Conservation (phyloP, 2,329 filamentous ascomycete genomes). For the Ophiosphaerella korrae region DNA sequence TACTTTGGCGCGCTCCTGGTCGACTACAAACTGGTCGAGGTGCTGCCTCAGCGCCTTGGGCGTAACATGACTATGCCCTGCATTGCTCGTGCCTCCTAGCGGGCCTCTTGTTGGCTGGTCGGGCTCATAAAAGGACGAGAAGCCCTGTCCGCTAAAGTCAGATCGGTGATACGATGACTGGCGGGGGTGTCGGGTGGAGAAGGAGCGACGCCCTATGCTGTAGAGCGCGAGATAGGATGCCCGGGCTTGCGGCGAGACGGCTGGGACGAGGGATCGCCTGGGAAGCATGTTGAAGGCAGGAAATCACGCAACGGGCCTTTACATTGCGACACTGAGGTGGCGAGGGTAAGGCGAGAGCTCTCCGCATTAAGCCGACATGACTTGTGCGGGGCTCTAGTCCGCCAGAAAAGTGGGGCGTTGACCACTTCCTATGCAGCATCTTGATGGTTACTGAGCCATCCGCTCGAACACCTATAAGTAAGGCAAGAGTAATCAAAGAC, state of each 20-base stretch:
- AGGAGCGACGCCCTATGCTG: slow-evolving; percentile 36
- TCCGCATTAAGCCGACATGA: slow-evolving; percentile 30
- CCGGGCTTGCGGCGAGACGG: slow-evolving; percentile 47
- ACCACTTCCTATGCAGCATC: too few species aligned
- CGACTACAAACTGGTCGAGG: slow-evolving; percentile 94
- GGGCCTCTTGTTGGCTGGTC: slow-evolving; percentile 66
- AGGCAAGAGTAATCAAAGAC: too few species aligned
- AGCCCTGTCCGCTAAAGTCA: slow-evolving; percentile 68
- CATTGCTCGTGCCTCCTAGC: slow-evolving; percentile 62
- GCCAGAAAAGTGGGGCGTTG: too few species aligned
- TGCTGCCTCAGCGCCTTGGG: slow-evolving; percentile 79
- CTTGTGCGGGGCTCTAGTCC: slow-evolving; percentile 14
- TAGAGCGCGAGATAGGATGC: slow-evolving; percentile 48
- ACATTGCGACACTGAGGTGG: slow-evolving; percentile 22
- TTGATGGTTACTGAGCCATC: too few species aligned
- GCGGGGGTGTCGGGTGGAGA: slow-evolving; percentile 43
- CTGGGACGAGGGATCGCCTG: slow-evolving; percentile 28
- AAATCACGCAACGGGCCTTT: slow-evolving; percentile 9
- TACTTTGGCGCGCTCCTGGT: slow-evolving; percentile 93
- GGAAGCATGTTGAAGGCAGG: slow-evolving; percentile 24
- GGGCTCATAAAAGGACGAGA: slow-evolving; percentile 67
- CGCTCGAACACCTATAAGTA: too few species aligned
- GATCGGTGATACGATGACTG: slow-evolving; percentile 61
- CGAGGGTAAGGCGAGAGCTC: slow-evolving; percentile 25
- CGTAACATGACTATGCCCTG: slow-evolving; percentile 64